These are phyloP conservation scores for Aspergillus sparsus DNA, from an alignment of 495 filamentous ascomycete genomes.

Conservation along the genomic window DNA sequence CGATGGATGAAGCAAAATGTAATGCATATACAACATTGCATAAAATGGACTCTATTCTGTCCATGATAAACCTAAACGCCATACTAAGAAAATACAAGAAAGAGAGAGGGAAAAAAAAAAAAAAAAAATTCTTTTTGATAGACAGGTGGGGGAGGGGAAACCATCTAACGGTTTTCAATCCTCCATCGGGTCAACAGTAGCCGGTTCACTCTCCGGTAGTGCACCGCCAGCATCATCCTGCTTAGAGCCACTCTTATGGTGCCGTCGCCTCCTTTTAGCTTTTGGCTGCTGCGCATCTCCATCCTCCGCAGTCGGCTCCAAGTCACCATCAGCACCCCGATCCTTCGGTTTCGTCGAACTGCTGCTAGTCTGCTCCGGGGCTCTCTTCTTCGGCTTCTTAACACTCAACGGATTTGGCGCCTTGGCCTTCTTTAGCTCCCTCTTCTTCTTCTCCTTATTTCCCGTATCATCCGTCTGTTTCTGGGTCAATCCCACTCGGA, in stretches of 20 bases:
- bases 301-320: constrained; percentile 24
- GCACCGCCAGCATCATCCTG: constrained; percentile 28
- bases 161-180: constrained; percentile 14
- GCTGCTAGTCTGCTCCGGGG: constrained; percentile 4
- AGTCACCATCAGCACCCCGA: constrained; percentile 8
- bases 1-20: not conserved
- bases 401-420: constrained; percentile 87
- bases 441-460: constrained; percentile 47
- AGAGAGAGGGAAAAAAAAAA: constrained; percentile 15
- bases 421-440: constrained; percentile 69
- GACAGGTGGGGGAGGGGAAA: constrained; percentile 8
- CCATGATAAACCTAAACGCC: constrained; percentile 36
- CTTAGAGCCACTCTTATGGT: constrained; percentile 41
- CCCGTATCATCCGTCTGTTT: constrained; percentile 40
- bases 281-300: constrained; percentile 31
- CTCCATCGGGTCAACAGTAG: constrained; percentile 27
- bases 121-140: constrained; percentile 17
- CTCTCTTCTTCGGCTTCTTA: constrained; percentile 73
- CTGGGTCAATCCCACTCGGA: constrained; percentile 66
- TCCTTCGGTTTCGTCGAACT: constrained; percentile 24
- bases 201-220: constrained; percentile 10
- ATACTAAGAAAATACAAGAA: constrained; percentile 24
- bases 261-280: constrained; percentile 51
- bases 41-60: constrained; percentile 18
- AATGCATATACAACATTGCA: not conserved